phyloP scores from a whole-genome alignment of 371 early-diverging fungal genomes.

The Lichtheimia hyalospora region DNA sequence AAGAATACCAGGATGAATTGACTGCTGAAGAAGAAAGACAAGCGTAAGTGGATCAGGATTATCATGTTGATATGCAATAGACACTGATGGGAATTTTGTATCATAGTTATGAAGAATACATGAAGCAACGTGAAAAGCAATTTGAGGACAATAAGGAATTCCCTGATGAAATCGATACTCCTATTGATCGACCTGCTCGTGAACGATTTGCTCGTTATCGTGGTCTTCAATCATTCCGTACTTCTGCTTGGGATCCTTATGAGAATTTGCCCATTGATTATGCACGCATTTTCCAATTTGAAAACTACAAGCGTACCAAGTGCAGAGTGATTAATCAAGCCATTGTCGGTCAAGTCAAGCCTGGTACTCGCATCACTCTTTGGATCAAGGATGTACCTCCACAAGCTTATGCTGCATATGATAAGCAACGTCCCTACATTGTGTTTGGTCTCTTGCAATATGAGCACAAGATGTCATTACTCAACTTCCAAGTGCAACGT shows the following conservation, averaged over 20 bases:
- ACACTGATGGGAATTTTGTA: background rate
- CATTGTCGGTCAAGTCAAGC: conserved; percentile 51
- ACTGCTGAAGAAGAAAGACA: conserved; percentile 49
- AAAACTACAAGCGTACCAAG: conserved; percentile 80
- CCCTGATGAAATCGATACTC: conserved; percentile 97
- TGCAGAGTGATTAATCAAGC: conserved; percentile 67
- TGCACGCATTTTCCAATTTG: conserved; percentile 92
- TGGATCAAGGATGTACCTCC: conserved; percentile 72
- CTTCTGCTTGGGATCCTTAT: conserved; percentile 96
- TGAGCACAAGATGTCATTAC: conserved; percentile 91
- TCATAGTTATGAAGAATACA: conserved; percentile 63
- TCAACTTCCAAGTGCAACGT: conserved; percentile 79
- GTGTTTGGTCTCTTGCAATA: conserved; percentile 88
- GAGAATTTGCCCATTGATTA: conserved; percentile 96
- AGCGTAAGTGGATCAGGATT: conserved; percentile 32
- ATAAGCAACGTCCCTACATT: conserved; percentile 61
- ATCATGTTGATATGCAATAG: background rate
- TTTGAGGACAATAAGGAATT: conserved; percentile 80
- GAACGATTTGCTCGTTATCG: conserved; percentile 90
- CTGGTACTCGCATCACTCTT: conserved; percentile 68
- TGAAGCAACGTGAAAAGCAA: conserved; percentile 66
- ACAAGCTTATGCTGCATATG: conserved; percentile 34
- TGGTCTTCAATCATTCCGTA: conserved; percentile 90
- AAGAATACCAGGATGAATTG: conserved; percentile 42
- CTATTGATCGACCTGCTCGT: conserved; percentile 80